A percentile compares a stretch with the other conserved stretches of the same genome.
These are phyloP conservation scores for Xylariaceae sp. DNA, from an alignment of 2,329 filamentous ascomycete genomes.

Conservation along the genomic window DNA sequence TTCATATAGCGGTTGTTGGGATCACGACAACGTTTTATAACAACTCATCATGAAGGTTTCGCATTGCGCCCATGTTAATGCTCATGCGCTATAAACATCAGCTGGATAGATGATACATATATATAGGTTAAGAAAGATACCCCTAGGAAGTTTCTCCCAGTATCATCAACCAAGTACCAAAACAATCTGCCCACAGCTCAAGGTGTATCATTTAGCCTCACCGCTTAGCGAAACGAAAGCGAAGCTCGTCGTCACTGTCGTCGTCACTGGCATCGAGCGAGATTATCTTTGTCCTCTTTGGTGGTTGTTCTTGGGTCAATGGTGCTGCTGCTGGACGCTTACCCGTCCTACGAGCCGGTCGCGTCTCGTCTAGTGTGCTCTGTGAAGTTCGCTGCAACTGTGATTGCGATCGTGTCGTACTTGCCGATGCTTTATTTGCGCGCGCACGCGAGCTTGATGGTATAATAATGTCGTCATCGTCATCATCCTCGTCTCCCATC, in stretches of 20 bases:
- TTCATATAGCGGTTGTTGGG: neutral
- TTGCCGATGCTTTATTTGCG: slow-evolving; percentile 42
- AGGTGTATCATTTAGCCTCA: slow-evolving; percentile 30
- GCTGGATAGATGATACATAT: slow-evolving; percentile 14
- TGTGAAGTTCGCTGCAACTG: slow-evolving; percentile 26
- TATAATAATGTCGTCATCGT: slow-evolving; percentile 26
- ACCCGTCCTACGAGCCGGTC: slow-evolving; percentile 31
- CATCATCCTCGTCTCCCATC: slow-evolving; percentile 31
- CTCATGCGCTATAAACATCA: neutral
- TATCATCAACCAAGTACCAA: neutral
- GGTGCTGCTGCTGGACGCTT: slow-evolving; percentile 43
- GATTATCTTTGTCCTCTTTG: slow-evolving; percentile 43
- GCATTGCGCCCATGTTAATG: neutral
- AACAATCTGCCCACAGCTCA: neutral
- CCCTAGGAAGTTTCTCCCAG: slow-evolving; percentile 4
- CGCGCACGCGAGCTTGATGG: slow-evolving; percentile 33
- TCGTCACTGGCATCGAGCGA: slow-evolving; percentile 39
- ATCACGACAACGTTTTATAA: neutral
- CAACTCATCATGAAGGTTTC: neutral
- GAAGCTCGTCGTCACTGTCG: slow-evolving; percentile 60
- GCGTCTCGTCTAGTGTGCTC: slow-evolving; percentile 31
- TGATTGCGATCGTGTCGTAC: slow-evolving; percentile 29
- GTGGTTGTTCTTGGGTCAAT: slow-evolving; percentile 43
- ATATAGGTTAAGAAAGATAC: too few relatives aligned
- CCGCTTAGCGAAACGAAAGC: slow-evolving; percentile 61